Evolutionary conservation across 345 rosid species (phyloP), one percentile per base, ranked within the genome.

Genomic region (Eucalyptus pauciflora): DNA sequence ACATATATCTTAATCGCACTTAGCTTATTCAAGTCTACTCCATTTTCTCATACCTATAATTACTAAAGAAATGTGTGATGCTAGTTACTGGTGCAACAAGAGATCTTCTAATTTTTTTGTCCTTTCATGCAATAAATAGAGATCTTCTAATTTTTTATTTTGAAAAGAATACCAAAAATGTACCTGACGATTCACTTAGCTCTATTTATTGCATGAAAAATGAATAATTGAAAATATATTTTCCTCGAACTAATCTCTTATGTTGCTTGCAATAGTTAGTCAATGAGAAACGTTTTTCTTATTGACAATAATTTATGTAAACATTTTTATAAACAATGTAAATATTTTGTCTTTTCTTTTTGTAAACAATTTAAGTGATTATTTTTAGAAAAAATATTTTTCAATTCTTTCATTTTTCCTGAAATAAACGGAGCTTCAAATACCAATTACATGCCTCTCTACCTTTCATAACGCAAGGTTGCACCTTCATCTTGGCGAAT

Each of bases 331-430:
- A 17, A 51, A 17, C 22, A 51, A 17, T 6, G 8, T 16, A 51
- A 51, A 51, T 51, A 51, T 51, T 51, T 51, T 4, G 14, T 51
- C 17, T 51, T 43, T 17, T 50, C 2, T 7, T 51, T 51, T 51
- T 51, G 2, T 7, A 51, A 51, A 51, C 9, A 51, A 51, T 51
- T 17, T 1, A 51, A 51, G 0, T 17, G 22, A 3, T 51, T 51
- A 51, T 51, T 51, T 51, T 17, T 49, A 49, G 50, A 49, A 49
- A 49, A 49, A 13, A 13, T 13, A 49, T 49, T 49, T 49, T 49
- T 49, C 2, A 4, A 49, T 13, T 49, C 15, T 13, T 49, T 49
- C 2, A 49, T 49, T 49, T 17, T 1, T 51, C 3, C 0, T 4
- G 1, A 17, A 51, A 51, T 8, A 51, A 51, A 7, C 9, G 22